Evolutionary conservation across 2,329 filamentous ascomycete genomes (phyloP).

Genomic region (Claviceps citrina): DNA sequence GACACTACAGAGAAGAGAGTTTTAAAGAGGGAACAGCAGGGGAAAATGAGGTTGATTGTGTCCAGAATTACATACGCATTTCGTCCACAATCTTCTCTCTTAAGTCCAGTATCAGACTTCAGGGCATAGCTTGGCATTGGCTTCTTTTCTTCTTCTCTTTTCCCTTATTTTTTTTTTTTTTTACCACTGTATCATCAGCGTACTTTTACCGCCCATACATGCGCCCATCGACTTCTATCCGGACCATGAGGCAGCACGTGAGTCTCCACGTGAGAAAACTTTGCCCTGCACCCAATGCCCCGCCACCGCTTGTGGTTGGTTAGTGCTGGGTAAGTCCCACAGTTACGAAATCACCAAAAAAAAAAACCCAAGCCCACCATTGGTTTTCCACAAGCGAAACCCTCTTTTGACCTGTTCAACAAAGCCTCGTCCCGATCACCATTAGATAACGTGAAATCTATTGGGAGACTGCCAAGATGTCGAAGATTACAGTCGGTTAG

Average conservation of each 20-base stretch:
- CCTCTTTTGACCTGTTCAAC: slow-evolving; percentile 10
- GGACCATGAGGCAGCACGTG: slow-evolving; percentile 16
- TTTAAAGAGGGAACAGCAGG: background rate
- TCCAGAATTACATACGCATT: slow-evolving; percentile 2
- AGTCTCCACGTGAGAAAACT: slow-evolving; percentile 17
- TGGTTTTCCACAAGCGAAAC: slow-evolving; percentile 6
- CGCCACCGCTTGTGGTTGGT: slow-evolving; percentile 10
- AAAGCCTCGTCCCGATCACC: slow-evolving; percentile 38
- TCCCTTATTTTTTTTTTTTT: too few species aligned
- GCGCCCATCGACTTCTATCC: too few species aligned
- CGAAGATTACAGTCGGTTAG: slow-evolving; percentile 67
- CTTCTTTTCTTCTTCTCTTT: too few species aligned
- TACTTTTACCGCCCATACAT: too few species aligned
- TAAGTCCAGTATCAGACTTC: background rate
- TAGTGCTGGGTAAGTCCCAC: slow-evolving; percentile 15
- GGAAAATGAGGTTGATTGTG: background rate
- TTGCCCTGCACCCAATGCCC: slow-evolving; percentile 18
- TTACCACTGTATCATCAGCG: too few species aligned
- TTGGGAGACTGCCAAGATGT: slow-evolving; percentile 82
- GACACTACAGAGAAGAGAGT: background rate
- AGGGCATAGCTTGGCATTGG: background rate
- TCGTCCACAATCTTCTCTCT: background rate
- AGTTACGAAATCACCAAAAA: slow-evolving; percentile 13
- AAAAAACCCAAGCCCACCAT: slow-evolving; percentile 10
- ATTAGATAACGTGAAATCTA: slow-evolving; percentile 54